phyloP scores from a whole-genome alignment of 345 rosid genomes.

The Orychophragmus violaceus region DNA sequence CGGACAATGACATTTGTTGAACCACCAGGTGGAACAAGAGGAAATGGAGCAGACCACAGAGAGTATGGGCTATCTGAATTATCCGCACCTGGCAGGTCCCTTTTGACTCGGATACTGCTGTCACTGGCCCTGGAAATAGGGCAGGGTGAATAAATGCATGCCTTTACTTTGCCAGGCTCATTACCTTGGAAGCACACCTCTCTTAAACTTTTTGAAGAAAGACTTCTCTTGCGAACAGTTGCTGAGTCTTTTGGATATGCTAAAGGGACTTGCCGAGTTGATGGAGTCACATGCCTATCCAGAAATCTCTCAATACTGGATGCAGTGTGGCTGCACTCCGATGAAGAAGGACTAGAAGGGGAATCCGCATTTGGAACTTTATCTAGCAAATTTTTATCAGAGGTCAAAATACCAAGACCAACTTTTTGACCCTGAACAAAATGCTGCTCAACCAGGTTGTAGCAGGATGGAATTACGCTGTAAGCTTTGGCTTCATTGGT shows the following conservation, averaged over 20 bases:
- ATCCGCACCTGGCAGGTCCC: slow-evolving; percentile 38
- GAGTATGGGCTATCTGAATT: slow-evolving; percentile 35
- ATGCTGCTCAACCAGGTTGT: slow-evolving; percentile 52
- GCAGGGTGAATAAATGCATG: slow-evolving; percentile 66
- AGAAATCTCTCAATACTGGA: slow-evolving; percentile 29
- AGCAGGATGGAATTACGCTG: slow-evolving; percentile 66
- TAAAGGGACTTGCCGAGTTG: slow-evolving; percentile 35
- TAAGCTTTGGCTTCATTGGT: slow-evolving; percentile 39
- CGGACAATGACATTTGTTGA: slow-evolving; percentile 74
- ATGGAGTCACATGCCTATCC: slow-evolving; percentile 33
- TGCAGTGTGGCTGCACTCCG: slow-evolving; percentile 32
- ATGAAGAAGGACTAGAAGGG: slow-evolving; percentile 34
- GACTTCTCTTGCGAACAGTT: slow-evolving; percentile 24
- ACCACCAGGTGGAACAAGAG: slow-evolving; percentile 76
- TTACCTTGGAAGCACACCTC: slow-evolving; percentile 37
- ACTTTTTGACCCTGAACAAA: slow-evolving; percentile 42
- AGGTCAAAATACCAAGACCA: slow-evolving; percentile 62
- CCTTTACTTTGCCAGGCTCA: slow-evolving; percentile 50
- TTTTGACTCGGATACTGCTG: slow-evolving; percentile 50
- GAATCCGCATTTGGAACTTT: slow-evolving; percentile 29
- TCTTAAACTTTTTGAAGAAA: slow-evolving; percentile 35
- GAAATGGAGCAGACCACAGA: slow-evolving; percentile 75
- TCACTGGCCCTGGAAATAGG: slow-evolving; percentile 47
- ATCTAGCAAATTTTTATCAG: slow-evolving; percentile 36
- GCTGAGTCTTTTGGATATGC: slow-evolving; percentile 31